A percentile compares a stretch with the other conserved stretches of the same genome.
These are phyloP conservation scores for Silene latifolia DNA, from an alignment of 148 eudicot species.

Conservation along the genomic window DNA sequence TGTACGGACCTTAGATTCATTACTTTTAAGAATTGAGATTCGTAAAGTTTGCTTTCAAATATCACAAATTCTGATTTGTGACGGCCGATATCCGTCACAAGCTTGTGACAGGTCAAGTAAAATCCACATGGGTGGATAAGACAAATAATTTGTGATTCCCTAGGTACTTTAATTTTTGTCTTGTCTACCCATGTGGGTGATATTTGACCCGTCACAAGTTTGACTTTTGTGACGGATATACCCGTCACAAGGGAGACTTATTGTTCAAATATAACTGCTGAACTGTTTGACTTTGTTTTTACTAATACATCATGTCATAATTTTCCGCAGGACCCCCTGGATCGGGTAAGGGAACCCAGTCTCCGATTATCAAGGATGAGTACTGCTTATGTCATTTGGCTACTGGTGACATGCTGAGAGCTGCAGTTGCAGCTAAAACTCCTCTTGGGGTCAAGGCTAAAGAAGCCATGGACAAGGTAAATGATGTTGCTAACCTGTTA, in stretches of 20 bases:
- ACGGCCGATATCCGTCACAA: too few relatives aligned
- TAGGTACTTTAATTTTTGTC: too few relatives aligned
- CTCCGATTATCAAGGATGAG: slow-evolving; percentile 94
- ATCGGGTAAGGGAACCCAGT: slow-evolving; percentile 97
- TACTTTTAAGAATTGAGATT: too few relatives aligned
- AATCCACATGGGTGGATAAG: too few relatives aligned
- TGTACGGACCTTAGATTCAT: not conserved
- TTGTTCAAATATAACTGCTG: not conserved
- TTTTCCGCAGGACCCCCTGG: slow-evolving; percentile 83
- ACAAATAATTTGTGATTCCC: too few relatives aligned
- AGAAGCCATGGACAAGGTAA: slow-evolving; percentile 94
- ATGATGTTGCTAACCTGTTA: not conserved
- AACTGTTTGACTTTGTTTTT: not conserved
- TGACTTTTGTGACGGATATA: too few relatives aligned
- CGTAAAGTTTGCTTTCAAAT: not conserved
- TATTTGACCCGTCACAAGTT: too few relatives aligned
- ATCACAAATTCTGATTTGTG: too few relatives aligned
- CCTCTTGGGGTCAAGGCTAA: slow-evolving; percentile 89
- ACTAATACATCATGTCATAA: not conserved
- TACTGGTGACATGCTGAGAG: slow-evolving; percentile 97
- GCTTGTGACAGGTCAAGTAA: too few relatives aligned
- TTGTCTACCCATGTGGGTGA: too few relatives aligned
- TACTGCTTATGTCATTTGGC: slow-evolving; percentile 95
- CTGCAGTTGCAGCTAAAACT: slow-evolving; percentile 90
- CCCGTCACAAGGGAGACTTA: too few relatives aligned